Conservation (phyloP, 371 early-diverging fungal genomes). For the Apophysomyces variabilis region DNA sequence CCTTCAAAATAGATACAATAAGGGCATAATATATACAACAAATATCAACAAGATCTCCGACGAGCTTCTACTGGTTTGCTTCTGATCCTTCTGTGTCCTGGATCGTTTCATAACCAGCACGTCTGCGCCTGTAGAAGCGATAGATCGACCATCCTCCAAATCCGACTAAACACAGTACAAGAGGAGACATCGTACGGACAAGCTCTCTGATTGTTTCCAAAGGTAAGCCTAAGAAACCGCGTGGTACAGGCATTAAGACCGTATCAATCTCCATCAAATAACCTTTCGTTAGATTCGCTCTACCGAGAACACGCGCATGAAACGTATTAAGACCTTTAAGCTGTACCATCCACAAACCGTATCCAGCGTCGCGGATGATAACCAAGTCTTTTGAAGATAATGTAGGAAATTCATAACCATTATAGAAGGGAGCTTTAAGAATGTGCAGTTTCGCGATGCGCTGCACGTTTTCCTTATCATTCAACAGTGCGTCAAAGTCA, state of each 20-base stretch:
- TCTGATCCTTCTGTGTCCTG: too few relatives aligned
- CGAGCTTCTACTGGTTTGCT: too few relatives aligned
- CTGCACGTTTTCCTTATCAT: slow-evolving; percentile 48
- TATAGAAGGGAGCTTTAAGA: slow-evolving; percentile 32
- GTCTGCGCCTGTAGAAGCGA: too few relatives aligned
- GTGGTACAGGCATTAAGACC: slow-evolving; percentile 43
- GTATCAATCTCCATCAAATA: slow-evolving; percentile 46
- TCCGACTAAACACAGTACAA: not conserved
- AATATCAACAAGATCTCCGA: too few relatives aligned
- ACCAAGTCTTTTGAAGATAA: slow-evolving; percentile 36
- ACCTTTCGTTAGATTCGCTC: slow-evolving; percentile 41
- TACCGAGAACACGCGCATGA: slow-evolving; percentile 32
- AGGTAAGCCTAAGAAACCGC: slow-evolving; percentile 18
- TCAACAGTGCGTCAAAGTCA: slow-evolving; percentile 41
- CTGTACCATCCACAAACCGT: slow-evolving; percentile 26
- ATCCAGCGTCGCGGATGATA: slow-evolving; percentile 27
- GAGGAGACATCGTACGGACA: not conserved
- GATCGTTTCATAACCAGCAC: too few relatives aligned
- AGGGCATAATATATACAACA: too few relatives aligned
- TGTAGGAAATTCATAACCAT: slow-evolving; percentile 33
- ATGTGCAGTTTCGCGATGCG: slow-evolving; percentile 57
- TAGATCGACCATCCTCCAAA: too few relatives aligned
- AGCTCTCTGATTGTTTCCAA: slow-evolving; percentile 10
- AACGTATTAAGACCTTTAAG: slow-evolving; percentile 34
- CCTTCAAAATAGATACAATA: too few relatives aligned